phyloP scores from a whole-genome alignment of 106 monocot genomes.

The Ottelia alismoides region DNA sequence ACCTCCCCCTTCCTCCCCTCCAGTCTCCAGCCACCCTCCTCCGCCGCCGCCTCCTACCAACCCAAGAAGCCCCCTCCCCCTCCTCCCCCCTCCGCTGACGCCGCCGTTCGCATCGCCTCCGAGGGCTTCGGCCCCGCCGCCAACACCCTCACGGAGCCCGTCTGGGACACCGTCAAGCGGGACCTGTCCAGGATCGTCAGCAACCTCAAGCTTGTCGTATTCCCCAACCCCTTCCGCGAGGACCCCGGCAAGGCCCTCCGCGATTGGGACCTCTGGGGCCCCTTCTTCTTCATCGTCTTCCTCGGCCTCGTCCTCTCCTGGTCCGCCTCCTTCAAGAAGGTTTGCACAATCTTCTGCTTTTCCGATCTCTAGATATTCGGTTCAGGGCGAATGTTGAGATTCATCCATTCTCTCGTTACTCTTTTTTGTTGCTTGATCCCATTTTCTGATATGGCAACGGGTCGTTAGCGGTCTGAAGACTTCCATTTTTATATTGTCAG shows the following conservation, averaged over 20 bases:
- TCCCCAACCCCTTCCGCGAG: conserved; percentile 82
- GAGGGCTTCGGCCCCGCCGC: conserved; percentile 63
- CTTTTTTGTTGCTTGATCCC: no score
- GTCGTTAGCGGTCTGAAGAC: no score
- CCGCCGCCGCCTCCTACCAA: conserved; percentile 1
- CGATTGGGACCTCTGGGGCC: conserved; percentile 99
- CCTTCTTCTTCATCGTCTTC: conserved; percentile 96
- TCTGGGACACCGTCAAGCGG: conserved; percentile 95
- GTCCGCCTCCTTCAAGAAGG: conserved; percentile 92
- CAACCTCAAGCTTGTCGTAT: conserved; percentile 92
- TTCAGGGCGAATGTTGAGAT: no score
- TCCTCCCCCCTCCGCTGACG: no score
- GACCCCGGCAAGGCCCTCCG: conserved; percentile 94
- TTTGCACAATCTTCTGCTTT: no score
- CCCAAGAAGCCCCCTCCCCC: no score
- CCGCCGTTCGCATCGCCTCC: conserved; percentile 20
- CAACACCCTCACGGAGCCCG: conserved; percentile 91
- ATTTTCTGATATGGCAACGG: no score
- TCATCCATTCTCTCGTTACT: no score
- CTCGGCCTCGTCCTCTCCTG: conserved; percentile 87
- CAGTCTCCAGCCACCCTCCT: conserved; percentile 13
- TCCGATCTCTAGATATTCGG: no score
- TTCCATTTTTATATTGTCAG: no score
- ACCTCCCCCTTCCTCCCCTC: conserved; percentile 32
- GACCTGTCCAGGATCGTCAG: conserved; percentile 80